These are phyloP conservation scores for Fusarium liriodendri DNA, from an alignment of 2,329 filamentous ascomycete genomes.

Conservation along the genomic window DNA sequence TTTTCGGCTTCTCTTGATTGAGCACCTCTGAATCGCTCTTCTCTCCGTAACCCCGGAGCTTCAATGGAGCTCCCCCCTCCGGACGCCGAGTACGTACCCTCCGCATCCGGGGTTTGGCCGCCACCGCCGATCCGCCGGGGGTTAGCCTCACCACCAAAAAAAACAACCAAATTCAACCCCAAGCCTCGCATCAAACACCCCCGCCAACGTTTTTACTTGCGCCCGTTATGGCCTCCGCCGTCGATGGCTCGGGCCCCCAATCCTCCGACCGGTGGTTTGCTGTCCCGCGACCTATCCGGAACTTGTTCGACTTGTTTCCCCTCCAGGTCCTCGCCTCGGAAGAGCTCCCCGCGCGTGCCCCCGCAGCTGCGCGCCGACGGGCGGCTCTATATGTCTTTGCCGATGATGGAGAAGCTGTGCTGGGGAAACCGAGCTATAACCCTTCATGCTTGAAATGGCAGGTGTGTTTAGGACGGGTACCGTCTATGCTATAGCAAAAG, in stretches of 20 bases:
- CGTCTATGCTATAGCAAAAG: neutral
- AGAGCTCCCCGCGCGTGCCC: conserved; percentile 73
- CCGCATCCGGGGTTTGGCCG: conserved; percentile 35
- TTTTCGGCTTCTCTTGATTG: neutral
- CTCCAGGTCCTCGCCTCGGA: conserved; percentile 81
- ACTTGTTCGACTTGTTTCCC: conserved; percentile 87
- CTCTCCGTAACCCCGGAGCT: neutral
- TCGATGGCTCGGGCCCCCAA: conserved; percentile 14
- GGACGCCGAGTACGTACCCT: conserved; percentile 25
- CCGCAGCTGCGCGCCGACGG: conserved; percentile 52
- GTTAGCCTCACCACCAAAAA: conserved; percentile 22
- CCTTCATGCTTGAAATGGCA: conserved; percentile 97
- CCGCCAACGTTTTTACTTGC: neutral
- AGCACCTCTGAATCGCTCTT: neutral
- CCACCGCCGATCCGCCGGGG: conserved; percentile 27
- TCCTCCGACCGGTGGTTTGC: conserved; percentile 56
- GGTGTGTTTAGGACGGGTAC: conserved; percentile 61
- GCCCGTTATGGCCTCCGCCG: conserved; percentile 29
- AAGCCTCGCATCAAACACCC: neutral
- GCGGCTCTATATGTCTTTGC: conserved; percentile 83
- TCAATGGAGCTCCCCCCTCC: neutral
- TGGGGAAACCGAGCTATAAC: conserved; percentile 82
- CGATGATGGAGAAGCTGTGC: conserved; percentile 68
- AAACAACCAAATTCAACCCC: neutral
- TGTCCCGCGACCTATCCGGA: conserved; percentile 80